A percentile compares a stretch with the other conserved stretches of the same genome.
Conservation (phyloP, 306 rosid genomes). For the Prunus persica region Prunus_persica_NCBIv2 NC_034010.1:22710501-22711000, state of each 20-base stretch:
- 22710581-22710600: too few relatives aligned
- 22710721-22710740: not conserved
- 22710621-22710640: too few relatives aligned
- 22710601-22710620: too few relatives aligned
- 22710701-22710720: not conserved
- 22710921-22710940: not conserved
- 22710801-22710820: not conserved
- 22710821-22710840: not conserved
- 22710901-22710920: not conserved
- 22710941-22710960: slow-evolving; percentile 1
- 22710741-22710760: not conserved
- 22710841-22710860: not conserved
- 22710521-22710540: not conserved
- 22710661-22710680: not conserved
- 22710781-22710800: not conserved
- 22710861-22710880: not conserved
- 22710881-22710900: not conserved
- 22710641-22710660: not conserved
- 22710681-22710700: not conserved
- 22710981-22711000: not conserved
- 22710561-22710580: too few relatives aligned
- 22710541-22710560: too few relatives aligned
- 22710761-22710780: not conserved
- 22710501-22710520: not conserved
- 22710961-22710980: slow-evolving; percentile 19